These are phyloP conservation scores for Salix arbutifolia DNA, from an alignment of 345 rosid genomes.

Conservation along the genomic window DNA sequence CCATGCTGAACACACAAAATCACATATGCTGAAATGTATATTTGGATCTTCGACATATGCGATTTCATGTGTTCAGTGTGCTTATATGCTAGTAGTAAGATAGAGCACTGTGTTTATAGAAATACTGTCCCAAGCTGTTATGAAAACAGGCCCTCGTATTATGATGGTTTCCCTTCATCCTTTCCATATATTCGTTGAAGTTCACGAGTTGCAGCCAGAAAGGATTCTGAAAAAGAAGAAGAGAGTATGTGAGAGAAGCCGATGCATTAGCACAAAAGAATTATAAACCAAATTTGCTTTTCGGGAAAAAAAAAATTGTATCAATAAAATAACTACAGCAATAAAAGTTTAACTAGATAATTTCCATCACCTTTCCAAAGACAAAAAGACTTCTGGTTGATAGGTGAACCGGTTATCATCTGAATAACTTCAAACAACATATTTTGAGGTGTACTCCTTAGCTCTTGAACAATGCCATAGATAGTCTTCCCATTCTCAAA, in stretches of 20 bases:
- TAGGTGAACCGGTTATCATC: slow-evolving; percentile 51
- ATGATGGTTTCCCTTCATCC: slow-evolving; percentile 37
- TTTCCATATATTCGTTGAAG: slow-evolving; percentile 60
- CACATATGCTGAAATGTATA: background rate
- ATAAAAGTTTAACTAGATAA: background rate
- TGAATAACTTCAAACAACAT: slow-evolving; percentile 53
- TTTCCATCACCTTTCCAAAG: slow-evolving; percentile 54
- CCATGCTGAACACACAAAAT: too few species aligned
- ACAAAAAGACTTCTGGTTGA: slow-evolving; percentile 50
- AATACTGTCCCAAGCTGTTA: slow-evolving; percentile 88
- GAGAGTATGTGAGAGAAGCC: background rate
- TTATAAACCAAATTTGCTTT: background rate
- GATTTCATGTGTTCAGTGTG: too few species aligned
- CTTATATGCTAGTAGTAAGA: background rate
- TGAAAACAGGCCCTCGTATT: slow-evolving; percentile 77
- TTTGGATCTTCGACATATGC: background rate
- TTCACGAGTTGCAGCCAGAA: slow-evolving; percentile 52
- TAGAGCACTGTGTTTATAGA: background rate
- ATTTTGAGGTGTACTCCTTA: slow-evolving; percentile 52
- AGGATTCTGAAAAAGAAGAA: slow-evolving; percentile 36
- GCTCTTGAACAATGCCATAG: slow-evolving; percentile 57
- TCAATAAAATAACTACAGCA: slow-evolving; percentile 4
- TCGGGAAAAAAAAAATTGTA: background rate
- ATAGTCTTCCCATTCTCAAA: slow-evolving; percentile 59
- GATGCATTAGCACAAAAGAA: background rate